Percentiles rank a stretch among this genome's conserved stretches.
Conservation (phyloP, 148 eudicot genomes). For the Amaranthus cruentus region DNA sequence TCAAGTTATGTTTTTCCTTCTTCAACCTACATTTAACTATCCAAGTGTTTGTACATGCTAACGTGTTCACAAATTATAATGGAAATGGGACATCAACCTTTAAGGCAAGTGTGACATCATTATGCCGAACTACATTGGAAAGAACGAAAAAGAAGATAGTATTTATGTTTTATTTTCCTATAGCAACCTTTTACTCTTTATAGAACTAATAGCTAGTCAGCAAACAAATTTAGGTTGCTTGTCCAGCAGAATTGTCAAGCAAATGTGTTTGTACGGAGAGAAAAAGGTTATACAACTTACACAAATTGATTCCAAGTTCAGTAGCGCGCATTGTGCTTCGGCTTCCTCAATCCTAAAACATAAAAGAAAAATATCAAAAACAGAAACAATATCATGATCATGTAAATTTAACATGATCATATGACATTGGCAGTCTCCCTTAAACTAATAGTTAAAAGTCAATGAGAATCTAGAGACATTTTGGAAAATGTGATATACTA, state of each 20-base stretch:
- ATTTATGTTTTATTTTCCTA: neutral
- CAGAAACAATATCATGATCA: neutral
- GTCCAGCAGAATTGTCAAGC: neutral
- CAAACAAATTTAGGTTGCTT: too few relatives aligned
- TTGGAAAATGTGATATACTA: neutral
- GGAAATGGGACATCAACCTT: too few relatives aligned
- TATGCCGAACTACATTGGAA: neutral
- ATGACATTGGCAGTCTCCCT: neutral
- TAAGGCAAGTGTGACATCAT: neutral
- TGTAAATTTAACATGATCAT: neutral
- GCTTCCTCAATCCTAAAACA: slow-evolving; percentile 82
- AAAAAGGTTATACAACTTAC: slow-evolving; percentile 42
- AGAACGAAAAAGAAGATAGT: neutral
- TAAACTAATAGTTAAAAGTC: neutral
- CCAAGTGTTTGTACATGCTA: neutral
- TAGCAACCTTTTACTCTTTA: neutral
- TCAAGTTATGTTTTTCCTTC: too few relatives aligned
- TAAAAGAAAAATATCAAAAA: slow-evolving; percentile 12
- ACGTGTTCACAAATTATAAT: neutral
- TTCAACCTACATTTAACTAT: too few relatives aligned
- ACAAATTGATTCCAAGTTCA: slow-evolving; percentile 76
- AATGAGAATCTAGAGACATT: neutral
- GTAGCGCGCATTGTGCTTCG: slow-evolving; percentile 92
- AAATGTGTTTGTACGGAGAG: neutral
- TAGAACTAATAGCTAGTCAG: neutral